phyloP scores from a whole-genome alignment of 305 asterid species.

The Fraxinus baroniana region DNA sequence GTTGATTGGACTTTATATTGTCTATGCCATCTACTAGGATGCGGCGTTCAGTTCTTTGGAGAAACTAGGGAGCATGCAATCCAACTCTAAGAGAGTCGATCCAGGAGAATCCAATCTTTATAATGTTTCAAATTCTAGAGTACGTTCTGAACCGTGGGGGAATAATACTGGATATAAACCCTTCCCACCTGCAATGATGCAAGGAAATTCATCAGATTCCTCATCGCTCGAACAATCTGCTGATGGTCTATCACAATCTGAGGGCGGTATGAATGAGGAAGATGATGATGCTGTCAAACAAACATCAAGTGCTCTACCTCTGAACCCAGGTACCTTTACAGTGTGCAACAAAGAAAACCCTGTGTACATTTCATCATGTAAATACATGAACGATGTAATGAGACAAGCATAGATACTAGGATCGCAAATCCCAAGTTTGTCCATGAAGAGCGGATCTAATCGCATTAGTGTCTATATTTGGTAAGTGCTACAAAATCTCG shows the following conservation, averaged over 20 bases:
- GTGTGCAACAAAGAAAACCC: constrained; percentile 4
- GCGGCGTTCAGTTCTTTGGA: constrained; percentile 12
- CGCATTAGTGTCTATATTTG: background rate
- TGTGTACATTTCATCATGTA: background rate
- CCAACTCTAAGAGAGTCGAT: constrained; percentile 47
- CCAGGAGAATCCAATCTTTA: constrained; percentile 37
- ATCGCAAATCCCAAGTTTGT: background rate
- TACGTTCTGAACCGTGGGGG: constrained; percentile 57
- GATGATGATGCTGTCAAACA: constrained; percentile 50
- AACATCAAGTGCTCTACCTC: constrained; percentile 38
- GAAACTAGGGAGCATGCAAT: constrained; percentile 52
- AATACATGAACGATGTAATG: background rate
- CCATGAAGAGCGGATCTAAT: background rate
- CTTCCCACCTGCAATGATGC: constrained; percentile 38
- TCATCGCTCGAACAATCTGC: constrained; percentile 47
- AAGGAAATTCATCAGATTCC: constrained; percentile 59
- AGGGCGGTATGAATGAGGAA: constrained; percentile 47
- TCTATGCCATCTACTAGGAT: constrained; percentile 25
- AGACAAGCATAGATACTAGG: background rate
- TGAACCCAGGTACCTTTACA: constrained; percentile 43
- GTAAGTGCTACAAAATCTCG: background rate
- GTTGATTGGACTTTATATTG: constrained; percentile 15
- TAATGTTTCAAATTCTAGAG: constrained; percentile 34
- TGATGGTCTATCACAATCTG: constrained; percentile 47
- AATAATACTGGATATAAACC: constrained; percentile 41